Conservation (phyloP, 2,329 filamentous ascomycete species). For the Didymellaceae sp. region DNA sequence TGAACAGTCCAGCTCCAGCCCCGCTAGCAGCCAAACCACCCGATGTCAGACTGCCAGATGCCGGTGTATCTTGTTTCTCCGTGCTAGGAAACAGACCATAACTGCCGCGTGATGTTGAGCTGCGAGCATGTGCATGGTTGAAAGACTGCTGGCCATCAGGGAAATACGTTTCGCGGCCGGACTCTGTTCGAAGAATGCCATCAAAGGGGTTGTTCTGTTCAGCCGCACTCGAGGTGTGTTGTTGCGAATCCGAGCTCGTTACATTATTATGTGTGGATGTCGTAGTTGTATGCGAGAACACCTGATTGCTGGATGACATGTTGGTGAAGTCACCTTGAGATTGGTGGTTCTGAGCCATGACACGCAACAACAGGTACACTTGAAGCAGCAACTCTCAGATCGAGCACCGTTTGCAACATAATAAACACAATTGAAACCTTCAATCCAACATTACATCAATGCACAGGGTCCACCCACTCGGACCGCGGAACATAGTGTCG, state of each 20-base stretch:
- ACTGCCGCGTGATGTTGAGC: constrained; percentile 6
- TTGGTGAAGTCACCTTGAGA: constrained; percentile 14
- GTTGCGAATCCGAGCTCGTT: constrained; percentile 7
- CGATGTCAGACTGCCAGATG: neutral
- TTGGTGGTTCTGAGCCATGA: constrained; percentile 26
- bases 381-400: neutral
- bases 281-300: constrained; percentile 3
- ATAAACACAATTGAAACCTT: constrained; percentile 8
- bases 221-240: neutral
- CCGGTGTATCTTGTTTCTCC: constrained; percentile 3
- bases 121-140: neutral
- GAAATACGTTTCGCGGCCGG: constrained; percentile 38
- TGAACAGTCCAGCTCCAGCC: constrained; percentile 11
- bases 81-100: constrained; percentile 10
- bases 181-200: constrained; percentile 34
- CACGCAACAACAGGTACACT: constrained; percentile 13
- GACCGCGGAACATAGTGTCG: constrained; percentile 14
- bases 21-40: constrained; percentile 8
- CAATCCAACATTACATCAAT: constrained; percentile 12
- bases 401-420: constrained; percentile 11
- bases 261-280: neutral
- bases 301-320: constrained; percentile 14
- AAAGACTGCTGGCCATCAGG: constrained; percentile 31
- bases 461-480: constrained; percentile 8
- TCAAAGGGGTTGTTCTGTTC: constrained; percentile 9